Evolutionary conservation across 331 rosid species (phyloP).

Genomic region (Arachis monticola): DNA sequence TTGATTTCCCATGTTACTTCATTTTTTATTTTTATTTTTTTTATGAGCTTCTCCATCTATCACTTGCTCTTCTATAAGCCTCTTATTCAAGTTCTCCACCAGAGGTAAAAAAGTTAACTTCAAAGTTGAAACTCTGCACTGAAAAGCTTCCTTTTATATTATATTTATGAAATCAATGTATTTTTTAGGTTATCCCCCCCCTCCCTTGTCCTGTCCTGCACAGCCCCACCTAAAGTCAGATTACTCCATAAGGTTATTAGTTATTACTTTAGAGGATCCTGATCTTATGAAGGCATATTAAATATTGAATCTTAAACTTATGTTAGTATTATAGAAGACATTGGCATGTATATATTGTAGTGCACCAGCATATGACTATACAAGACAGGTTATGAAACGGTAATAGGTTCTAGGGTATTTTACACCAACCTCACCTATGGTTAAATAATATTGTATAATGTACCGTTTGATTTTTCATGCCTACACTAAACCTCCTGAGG

Average conservation of each 20-base stretch:
- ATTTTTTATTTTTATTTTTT: not conserved
- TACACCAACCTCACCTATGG: not conserved
- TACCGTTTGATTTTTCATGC: too few species aligned
- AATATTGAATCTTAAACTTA: slow-evolving; percentile 3
- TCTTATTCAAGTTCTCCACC: slow-evolving; percentile 16
- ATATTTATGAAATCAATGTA: not conserved
- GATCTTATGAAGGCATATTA: not conserved
- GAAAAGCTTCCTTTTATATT: not conserved
- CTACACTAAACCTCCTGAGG: too few species aligned
- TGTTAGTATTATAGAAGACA: not conserved
- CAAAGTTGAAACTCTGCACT: not conserved
- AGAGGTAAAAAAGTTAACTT: not conserved
- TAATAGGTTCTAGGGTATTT: not conserved
- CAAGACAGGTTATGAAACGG: not conserved
- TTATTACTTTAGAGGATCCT: not conserved
- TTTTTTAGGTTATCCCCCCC: not conserved
- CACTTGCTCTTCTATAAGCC: not conserved
- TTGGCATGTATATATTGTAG: not conserved
- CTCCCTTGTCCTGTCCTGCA: not conserved
- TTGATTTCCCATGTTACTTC: not conserved
- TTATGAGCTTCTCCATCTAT: not conserved
- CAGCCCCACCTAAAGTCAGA: too few species aligned
- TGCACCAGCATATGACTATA: slow-evolving; percentile 5
- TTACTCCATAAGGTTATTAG: too few species aligned
- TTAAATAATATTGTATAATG: too few species aligned